phyloP scores from a whole-genome alignment of 1,284 basidiomycete genomes.

The Ganoderma meredithae region DNA sequence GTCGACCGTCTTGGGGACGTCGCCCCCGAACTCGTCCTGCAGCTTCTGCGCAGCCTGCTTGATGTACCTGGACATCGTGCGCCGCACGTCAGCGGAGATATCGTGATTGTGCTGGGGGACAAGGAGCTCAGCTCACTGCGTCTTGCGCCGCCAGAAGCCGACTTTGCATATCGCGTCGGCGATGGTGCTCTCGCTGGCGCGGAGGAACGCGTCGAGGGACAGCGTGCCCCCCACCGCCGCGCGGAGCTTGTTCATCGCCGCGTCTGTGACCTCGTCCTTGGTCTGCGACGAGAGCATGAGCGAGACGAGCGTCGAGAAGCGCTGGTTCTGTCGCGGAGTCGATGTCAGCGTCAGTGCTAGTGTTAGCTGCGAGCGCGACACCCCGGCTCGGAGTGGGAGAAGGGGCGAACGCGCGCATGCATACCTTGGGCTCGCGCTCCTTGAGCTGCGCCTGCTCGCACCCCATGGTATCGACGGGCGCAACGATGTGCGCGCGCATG shows the following conservation, averaged over 20 bases:
- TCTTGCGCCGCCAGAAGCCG: slow-evolving; percentile 93
- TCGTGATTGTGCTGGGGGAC: too few relatives aligned
- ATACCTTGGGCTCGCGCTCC: slow-evolving; percentile 74
- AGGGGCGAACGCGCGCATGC: slow-evolving; percentile 29
- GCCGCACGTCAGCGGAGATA: neutral
- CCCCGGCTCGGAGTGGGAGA: neutral
- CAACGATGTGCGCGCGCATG: slow-evolving; percentile 77
- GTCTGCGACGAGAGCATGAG: slow-evolving; percentile 97
- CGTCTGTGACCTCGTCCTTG: slow-evolving; percentile 90
- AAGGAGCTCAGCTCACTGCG: slow-evolving; percentile 54
- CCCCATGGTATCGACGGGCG: slow-evolving; percentile 94
- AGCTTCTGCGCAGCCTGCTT: slow-evolving; percentile 75
- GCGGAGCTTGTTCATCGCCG: slow-evolving; percentile 84
- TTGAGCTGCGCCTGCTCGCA: slow-evolving; percentile 73
- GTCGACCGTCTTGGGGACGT: slow-evolving; percentile 88
- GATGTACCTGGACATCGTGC: slow-evolving; percentile 65
- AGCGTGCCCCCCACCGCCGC: slow-evolving; percentile 79
- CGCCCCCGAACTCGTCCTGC: slow-evolving; percentile 76
- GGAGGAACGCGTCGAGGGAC: slow-evolving; percentile 75
- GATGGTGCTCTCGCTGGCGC: slow-evolving; percentile 69
- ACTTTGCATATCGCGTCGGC: slow-evolving; percentile 86
- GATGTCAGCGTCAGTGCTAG: too few relatives aligned
- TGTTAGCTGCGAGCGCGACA: neutral
- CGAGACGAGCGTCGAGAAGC: slow-evolving; percentile 89
- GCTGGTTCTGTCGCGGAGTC: slow-evolving; percentile 60